Conservation (phyloP, 768 basidiomycete species). For the Pulveroboletus sp. region DNA sequence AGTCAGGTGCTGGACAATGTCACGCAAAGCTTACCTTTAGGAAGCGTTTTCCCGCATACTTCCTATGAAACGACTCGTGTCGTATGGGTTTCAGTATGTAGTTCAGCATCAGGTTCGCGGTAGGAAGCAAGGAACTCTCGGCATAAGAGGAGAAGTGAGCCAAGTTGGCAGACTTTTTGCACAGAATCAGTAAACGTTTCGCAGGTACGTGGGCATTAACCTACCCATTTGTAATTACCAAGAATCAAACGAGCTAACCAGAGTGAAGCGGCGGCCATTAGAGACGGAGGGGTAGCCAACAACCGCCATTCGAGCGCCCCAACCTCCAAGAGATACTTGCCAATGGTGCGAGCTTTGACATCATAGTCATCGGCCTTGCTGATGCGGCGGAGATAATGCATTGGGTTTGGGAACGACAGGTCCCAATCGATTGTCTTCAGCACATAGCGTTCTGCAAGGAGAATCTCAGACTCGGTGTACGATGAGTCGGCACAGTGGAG, state of each 20-base stretch:
- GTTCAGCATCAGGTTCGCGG: slow-evolving; percentile 84
- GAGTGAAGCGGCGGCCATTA: slow-evolving; percentile 79
- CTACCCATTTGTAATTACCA: slow-evolving; percentile 84
- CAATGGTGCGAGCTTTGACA: slow-evolving; percentile 78
- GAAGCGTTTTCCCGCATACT: slow-evolving; percentile 83
- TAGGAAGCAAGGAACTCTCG: slow-evolving; percentile 75
- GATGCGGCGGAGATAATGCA: slow-evolving; percentile 83
- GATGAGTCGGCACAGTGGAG: slow-evolving; percentile 75
- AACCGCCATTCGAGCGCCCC: slow-evolving; percentile 78
- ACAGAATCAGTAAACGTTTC: slow-evolving; percentile 10
- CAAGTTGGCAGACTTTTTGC: slow-evolving; percentile 69
- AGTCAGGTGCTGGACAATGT: neutral
- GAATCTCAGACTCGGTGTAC: slow-evolving; percentile 76
- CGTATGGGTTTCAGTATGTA: slow-evolving; percentile 72
- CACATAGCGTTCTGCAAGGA: slow-evolving; percentile 87
- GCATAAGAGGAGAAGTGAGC: slow-evolving; percentile 87
- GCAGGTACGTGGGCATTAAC: slow-evolving; percentile 24
- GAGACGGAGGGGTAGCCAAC: slow-evolving; percentile 68
- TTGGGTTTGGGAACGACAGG: slow-evolving; percentile 81
- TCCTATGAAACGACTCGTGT: slow-evolving; percentile 81
- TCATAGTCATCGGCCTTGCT: slow-evolving; percentile 95
- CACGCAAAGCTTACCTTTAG: slow-evolving; percentile 59
- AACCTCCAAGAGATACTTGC: slow-evolving; percentile 90
- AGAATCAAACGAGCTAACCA: slow-evolving; percentile 84
- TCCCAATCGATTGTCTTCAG: slow-evolving; percentile 86